Evolutionary conservation across 208 protist genomes (phyloP).

Genomic region (Acanthamoeba lenticulata): DNA sequence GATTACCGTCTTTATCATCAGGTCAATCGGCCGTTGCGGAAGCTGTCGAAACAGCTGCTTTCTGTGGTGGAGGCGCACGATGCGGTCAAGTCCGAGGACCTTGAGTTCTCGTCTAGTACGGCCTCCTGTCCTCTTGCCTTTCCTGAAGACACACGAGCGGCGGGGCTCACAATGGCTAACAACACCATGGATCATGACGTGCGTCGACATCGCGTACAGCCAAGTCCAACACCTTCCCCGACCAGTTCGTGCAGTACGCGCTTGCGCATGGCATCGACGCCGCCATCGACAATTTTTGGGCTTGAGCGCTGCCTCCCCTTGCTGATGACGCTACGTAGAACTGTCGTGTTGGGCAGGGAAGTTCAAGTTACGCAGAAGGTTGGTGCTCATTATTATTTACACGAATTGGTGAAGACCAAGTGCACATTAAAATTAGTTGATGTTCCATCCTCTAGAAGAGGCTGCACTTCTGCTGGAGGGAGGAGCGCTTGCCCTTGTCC

Average conservation of each 20-base stretch:
- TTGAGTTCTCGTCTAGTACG: background rate
- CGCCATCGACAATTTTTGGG: slow-evolving; percentile 51
- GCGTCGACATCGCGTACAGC: background rate
- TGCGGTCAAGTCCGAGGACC: background rate
- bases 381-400: no score
- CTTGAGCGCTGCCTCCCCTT: background rate
- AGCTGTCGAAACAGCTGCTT: slow-evolving; percentile 9
- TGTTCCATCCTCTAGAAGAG: no score
- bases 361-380: no score
- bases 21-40: slow-evolving; percentile 50
- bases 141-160: background rate
- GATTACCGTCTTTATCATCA: background rate
- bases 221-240: slow-evolving; percentile 4
- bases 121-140: background rate
- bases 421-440: no score
- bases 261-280: slow-evolving; percentile 13
- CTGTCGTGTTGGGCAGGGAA: no score
- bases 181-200: no score
- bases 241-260: slow-evolving; percentile 38
- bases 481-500: no score
- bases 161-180: no score
- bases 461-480: no score
- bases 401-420: no score
- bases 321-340: background rate
- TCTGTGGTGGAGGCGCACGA: slow-evolving; percentile 46